Percentiles rank a stretch among this genome's conserved stretches.
These are phyloP conservation scores for Zanthoxylum bungeanum DNA, from an alignment of 345 rosid species.

Conservation along the genomic window DNA sequence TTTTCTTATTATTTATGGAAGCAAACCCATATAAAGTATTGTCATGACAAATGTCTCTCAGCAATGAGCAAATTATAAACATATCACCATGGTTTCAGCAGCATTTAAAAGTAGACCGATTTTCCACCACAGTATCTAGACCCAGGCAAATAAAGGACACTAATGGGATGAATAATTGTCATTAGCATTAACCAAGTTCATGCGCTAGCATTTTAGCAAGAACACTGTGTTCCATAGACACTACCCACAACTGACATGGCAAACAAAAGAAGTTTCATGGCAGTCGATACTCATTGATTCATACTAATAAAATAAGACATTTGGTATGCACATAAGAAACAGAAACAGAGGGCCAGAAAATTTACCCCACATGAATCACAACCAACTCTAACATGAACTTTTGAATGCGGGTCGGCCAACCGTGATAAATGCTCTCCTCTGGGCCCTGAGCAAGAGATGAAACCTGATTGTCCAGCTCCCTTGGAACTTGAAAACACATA, in stretches of 20 bases:
- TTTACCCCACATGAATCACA: constrained; percentile 82
- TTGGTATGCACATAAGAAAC: neutral
- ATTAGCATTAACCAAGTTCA: neutral
- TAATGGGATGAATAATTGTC: neutral
- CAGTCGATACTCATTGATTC: neutral
- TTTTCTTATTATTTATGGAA: neutral
- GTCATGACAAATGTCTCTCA: neutral
- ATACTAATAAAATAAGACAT: neutral
- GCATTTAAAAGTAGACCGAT: neutral
- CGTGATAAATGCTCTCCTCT: constrained; percentile 13
- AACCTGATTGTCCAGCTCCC: constrained; percentile 22
- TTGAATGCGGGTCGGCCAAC: constrained; percentile 23
- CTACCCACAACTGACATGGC: neutral
- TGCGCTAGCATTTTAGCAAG: neutral
- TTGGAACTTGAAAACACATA: constrained; percentile 34
- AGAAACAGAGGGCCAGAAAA: constrained; percentile 1
- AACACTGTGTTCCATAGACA: neutral
- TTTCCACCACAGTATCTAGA: neutral
- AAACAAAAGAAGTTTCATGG: neutral
- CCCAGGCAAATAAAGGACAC: neutral
- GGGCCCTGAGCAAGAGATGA: constrained; percentile 1
- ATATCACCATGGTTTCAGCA: neutral
- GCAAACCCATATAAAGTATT: neutral
- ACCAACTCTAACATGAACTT: constrained; percentile 43
- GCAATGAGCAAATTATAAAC: neutral